Evolutionary conservation across 768 basidiomycete genomes (phyloP).

Genomic region (Lactarius sanguifluus): DNA sequence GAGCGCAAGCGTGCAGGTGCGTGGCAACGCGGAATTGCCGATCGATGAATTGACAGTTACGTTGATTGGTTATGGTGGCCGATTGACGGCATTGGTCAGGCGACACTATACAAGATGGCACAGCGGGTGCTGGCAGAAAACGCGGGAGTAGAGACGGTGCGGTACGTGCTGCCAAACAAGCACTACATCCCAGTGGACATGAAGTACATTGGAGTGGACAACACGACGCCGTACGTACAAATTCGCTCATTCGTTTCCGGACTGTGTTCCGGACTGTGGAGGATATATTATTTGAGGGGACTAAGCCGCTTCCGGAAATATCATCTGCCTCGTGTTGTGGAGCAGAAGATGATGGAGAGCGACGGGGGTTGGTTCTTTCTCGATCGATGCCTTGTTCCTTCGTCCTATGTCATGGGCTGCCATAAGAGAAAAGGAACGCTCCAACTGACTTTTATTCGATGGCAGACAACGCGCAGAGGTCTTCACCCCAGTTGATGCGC

Average conservation of each 20-base stretch:
- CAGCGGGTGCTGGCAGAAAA: slow-evolving; percentile 70
- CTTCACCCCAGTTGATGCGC: slow-evolving; percentile 82
- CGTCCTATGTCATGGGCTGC: background rate
- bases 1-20: slow-evolving; percentile 88
- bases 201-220: slow-evolving; percentile 69
- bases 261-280: background rate
- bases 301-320: slow-evolving; percentile 21
- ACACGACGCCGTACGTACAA: slow-evolving; percentile 57
- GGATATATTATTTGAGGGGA: slow-evolving; percentile 8
- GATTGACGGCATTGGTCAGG: slow-evolving; percentile 46
- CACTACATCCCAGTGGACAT: slow-evolving; percentile 92
- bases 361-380: slow-evolving; percentile 23
- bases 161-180: slow-evolving; percentile 87
- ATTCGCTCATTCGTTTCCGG: slow-evolving; percentile 15
- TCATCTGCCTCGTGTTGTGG: slow-evolving; percentile 25
- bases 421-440: background rate
- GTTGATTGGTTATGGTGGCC: background rate
- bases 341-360: slow-evolving; percentile 25
- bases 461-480: slow-evolving; percentile 53
- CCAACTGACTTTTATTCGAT: background rate
- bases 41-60: slow-evolving; percentile 1
- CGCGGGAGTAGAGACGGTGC: slow-evolving; percentile 53
- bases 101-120: slow-evolving; percentile 89
- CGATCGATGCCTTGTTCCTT: slow-evolving; percentile 18
- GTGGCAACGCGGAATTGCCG: slow-evolving; percentile 31